A percentile compares a stretch with the other conserved stretches of the same genome.
Conservation (phyloP, 805 yeast genomes). For the Starmera amethionina region DNA sequence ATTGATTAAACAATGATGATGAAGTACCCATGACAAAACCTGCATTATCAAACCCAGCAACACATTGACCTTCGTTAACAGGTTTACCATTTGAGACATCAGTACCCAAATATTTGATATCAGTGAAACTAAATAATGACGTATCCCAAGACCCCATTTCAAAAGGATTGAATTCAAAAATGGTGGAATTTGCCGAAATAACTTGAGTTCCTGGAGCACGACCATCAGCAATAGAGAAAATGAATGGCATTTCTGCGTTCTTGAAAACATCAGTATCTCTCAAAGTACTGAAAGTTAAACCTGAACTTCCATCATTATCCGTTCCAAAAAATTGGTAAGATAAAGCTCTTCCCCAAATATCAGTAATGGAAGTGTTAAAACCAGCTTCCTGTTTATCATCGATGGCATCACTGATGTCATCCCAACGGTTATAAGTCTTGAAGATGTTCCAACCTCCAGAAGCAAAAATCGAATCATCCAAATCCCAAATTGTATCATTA, state of each 20-base stretch:
- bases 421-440: conserved; percentile 42
- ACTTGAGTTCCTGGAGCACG: conserved; percentile 52
- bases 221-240: conserved; percentile 55
- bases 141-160: conserved; percentile 90
- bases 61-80: conserved; percentile 34
- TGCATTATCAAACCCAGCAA: conserved; percentile 67
- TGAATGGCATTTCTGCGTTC: conserved; percentile 62
- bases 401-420: conserved; percentile 42
- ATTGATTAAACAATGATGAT: conserved; percentile 67
- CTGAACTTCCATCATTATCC: conserved; percentile 52
- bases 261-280: conserved; percentile 52
- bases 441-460: conserved; percentile 56
- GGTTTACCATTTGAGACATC: conserved; percentile 51
- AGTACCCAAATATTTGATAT: conserved; percentile 64
- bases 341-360: conserved; percentile 71
- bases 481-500: conserved; percentile 55
- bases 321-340: conserved; percentile 65
- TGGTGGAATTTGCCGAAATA: conserved; percentile 58
- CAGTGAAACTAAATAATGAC: conserved; percentile 52
- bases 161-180: conserved; percentile 52
- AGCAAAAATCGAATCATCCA: conserved; percentile 46
- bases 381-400: conserved; percentile 51
- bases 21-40: conserved; percentile 81
- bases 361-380: conserved; percentile 56
- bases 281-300: conserved; percentile 46